Evolutionary conservation across 1,139 yeast genomes (phyloP).

Genomic region (Debaryomyces udenii): DNA sequence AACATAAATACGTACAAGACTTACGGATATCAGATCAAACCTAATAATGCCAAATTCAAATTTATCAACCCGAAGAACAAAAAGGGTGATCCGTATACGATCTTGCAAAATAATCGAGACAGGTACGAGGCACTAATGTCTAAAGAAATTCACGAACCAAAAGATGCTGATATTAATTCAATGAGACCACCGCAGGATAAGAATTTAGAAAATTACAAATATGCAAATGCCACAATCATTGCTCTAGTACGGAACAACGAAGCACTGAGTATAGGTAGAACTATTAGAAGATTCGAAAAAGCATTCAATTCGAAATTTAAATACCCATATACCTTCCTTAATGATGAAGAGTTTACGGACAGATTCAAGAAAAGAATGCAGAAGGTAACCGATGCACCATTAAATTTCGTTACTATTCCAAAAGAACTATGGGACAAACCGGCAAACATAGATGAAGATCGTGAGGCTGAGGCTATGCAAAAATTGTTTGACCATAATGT

Average conservation of each 20-base stretch:
- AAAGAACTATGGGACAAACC: constrained; percentile 70
- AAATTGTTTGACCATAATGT: constrained; percentile 48
- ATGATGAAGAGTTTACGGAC: constrained; percentile 67
- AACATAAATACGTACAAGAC: constrained; percentile 10
- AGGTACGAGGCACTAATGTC: constrained; percentile 36
- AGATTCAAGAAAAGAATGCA: constrained; percentile 51
- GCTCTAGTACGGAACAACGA: constrained; percentile 74
- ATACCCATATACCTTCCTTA: constrained; percentile 81
- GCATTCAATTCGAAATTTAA: constrained; percentile 68
- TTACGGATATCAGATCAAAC: constrained; percentile 21
- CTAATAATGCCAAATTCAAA: constrained; percentile 36
- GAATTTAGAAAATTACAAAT: constrained; percentile 31
- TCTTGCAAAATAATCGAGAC: constrained; percentile 36
- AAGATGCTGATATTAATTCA: constrained; percentile 41
- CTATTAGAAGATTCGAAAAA: constrained; percentile 62
- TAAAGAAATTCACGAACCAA: constrained; percentile 49
- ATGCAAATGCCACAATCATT: constrained; percentile 74
- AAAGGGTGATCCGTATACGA: constrained; percentile 30
- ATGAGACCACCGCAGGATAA: constrained; percentile 38
- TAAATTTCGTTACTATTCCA: constrained; percentile 61
- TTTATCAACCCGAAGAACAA: constrained; percentile 35
- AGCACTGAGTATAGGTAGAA: constrained; percentile 43
- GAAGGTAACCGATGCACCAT: constrained; percentile 49
- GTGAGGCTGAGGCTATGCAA: constrained; percentile 43
- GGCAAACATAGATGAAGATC: constrained; percentile 47